Conservation (phyloP, 768 basidiomycete species). For the Mrakia hoshinonis region DNA sequence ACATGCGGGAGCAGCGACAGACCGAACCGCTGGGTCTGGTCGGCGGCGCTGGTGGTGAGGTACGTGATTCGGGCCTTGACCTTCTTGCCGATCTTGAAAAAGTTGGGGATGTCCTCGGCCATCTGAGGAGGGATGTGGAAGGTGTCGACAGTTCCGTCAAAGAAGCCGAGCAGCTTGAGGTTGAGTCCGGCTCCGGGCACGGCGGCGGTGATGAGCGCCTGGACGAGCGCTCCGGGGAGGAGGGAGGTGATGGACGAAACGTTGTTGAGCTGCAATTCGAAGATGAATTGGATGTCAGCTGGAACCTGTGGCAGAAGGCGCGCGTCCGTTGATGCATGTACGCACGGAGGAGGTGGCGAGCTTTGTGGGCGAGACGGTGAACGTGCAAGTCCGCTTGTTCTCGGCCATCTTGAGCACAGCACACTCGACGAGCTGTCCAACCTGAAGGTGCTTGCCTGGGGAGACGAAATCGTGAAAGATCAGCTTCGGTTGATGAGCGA, state of each 20-base stretch:
- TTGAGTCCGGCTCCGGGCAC: constrained; percentile 61
- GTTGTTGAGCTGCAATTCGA: constrained; percentile 54
- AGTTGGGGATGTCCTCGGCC: constrained; percentile 36
- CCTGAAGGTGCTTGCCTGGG: constrained; percentile 43
- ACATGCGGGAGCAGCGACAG: constrained; percentile 68
- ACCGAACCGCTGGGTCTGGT: constrained; percentile 59
- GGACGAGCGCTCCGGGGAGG: constrained; percentile 75
- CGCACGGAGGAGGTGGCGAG: constrained; percentile 13
- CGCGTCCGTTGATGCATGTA: neutral
- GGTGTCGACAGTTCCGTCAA: constrained; percentile 78
- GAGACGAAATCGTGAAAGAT: constrained; percentile 1
- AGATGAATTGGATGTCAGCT: neutral
- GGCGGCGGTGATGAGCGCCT: constrained; percentile 68
- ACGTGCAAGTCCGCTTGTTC: constrained; percentile 70
- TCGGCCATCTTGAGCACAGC: constrained; percentile 60
- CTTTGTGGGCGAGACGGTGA: constrained; percentile 49
- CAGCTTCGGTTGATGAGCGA: neutral
- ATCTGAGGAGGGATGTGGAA: constrained; percentile 53
- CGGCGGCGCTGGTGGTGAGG: constrained; percentile 45
- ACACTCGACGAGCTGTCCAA: constrained; percentile 62
- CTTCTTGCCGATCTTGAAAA: constrained; percentile 45
- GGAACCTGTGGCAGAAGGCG: too few relatives aligned
- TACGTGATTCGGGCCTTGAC: constrained; percentile 78
- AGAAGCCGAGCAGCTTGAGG: constrained; percentile 82
- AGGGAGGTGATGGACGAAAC: constrained; percentile 68